Base-by-base conservation (phyloP, 2,329 filamentous ascomycete species). In the Pleoardoris graminearum region DNA sequence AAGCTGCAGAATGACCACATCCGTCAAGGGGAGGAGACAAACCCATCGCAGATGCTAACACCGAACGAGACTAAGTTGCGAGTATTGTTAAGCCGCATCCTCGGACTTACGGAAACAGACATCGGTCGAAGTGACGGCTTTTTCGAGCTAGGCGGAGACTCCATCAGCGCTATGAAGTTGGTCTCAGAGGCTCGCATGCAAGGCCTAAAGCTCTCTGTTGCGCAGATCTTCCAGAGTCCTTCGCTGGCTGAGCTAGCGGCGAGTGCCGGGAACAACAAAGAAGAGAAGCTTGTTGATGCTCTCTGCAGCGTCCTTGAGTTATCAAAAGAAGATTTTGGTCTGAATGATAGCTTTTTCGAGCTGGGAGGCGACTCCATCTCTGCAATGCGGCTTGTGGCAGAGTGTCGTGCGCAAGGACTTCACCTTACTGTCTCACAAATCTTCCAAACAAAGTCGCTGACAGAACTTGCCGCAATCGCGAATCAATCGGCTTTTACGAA, bases 241-340 rank as follows among this genome's bases (percentile, higher is more conserved):
- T 68, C 75, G 17, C 65, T 81, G 6, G 58, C 72, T 47, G 82
- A 85, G 50, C 81, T 85, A 67, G 82, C 84, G 2, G 76, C 75
- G 38, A 71, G 75, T 0, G 60, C 84, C 65, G 54, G 59, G 8
- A 68, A 65, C 16, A 57, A 60, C 23, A 70, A 63, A n/a, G 66
- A 71, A 39, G 60, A 66, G 2, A 70, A 65, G 49, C 53, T 75
- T 3, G 43, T 64, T 3, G 51, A 58, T 1, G 53, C 70, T 8
- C 61, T 73, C 23, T 59, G 61, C 25, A 62, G 57, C 17, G 66
- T 74, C 7, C 57, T 75, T 6, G 57, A 56, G 16, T 66, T 74
- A 43, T 49, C 60, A 3, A 61, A 60, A 38, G 53, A 45, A 3
- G 62, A 72, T 0, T 79, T 81, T 51, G 64, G 63, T 29, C 56